These are phyloP conservation scores for Chloranthus sessilifolius DNA, from an alignment of 164 flowering plant genomes.

Conservation along the genomic window DNA sequence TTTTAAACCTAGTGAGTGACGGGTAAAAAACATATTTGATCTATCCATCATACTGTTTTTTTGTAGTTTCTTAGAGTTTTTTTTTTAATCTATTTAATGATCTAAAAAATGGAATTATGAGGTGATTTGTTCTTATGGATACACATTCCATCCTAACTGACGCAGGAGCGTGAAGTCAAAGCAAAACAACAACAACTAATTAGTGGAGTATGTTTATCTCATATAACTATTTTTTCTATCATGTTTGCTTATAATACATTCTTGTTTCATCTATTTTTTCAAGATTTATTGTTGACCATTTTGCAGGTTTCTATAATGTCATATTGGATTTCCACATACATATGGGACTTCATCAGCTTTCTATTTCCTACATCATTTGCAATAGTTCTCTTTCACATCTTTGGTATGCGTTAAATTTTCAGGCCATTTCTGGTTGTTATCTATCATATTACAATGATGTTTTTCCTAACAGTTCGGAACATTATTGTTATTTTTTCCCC, in stretches of 20 bases:
- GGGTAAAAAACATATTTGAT: too few relatives aligned
- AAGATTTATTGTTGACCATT: background rate
- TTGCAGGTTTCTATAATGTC: conserved; percentile 78
- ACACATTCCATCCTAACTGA: background rate
- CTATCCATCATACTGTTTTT: too few relatives aligned
- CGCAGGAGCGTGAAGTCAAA: conserved; percentile 94
- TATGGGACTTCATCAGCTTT: conserved; percentile 96
- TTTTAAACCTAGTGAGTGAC: too few relatives aligned
- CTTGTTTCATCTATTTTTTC: background rate
- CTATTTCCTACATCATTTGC: conserved; percentile 79
- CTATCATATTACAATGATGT: too few relatives aligned
- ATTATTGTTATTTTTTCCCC: too few relatives aligned
- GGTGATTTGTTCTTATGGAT: too few relatives aligned
- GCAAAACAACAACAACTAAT: conserved; percentile 96
- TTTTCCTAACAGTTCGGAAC: too few relatives aligned
- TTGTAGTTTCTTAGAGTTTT: too few relatives aligned
- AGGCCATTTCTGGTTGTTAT: too few relatives aligned
- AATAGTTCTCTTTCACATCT: conserved; percentile 64
- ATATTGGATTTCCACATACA: conserved; percentile 85
- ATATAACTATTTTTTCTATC: background rate
- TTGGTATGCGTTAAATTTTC: conserved; percentile 64
- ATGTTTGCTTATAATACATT: too few relatives aligned
- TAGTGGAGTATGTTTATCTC: conserved; percentile 70
- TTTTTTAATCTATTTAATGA: too few relatives aligned
- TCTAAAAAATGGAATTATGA: too few relatives aligned